A percentile compares a stretch with the other conserved stretches of the same genome.
Evolutionary conservation across 768 basidiomycete species (phyloP).

Genomic region (Trametes meyenii): DNA sequence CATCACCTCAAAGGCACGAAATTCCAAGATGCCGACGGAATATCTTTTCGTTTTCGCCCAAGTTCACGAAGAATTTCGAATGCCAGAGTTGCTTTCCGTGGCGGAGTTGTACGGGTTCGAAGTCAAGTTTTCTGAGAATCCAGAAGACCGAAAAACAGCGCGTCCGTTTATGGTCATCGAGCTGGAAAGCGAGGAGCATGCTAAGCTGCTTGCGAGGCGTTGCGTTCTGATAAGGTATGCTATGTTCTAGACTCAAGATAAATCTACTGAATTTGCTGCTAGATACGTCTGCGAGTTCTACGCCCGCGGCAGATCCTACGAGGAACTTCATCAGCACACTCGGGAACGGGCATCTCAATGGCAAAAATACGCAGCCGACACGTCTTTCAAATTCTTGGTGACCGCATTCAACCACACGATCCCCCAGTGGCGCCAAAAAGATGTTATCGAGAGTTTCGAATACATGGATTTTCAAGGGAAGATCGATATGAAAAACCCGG

Average conservation of each 20-base stretch:
- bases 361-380: constrained; percentile 60
- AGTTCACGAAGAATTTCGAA: constrained; percentile 76
- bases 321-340: constrained; percentile 64
- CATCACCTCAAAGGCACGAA: not conserved
- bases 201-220: constrained; percentile 67
- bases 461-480: constrained; percentile 85
- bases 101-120: constrained; percentile 73
- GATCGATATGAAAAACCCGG: constrained; percentile 80
- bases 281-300: constrained; percentile 84
- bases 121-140: constrained; percentile 48
- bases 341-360: constrained; percentile 49
- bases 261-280: not conserved
- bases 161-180: constrained; percentile 77
- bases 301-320: constrained; percentile 69
- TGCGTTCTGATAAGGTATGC: constrained; percentile 85
- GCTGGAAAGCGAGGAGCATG: constrained; percentile 74
- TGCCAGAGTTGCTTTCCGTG: constrained; percentile 81
- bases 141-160: constrained; percentile 51
- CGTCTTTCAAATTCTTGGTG: constrained; percentile 82
- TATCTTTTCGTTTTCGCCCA: constrained; percentile 82
- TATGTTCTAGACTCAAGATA: not conserved
- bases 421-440: constrained; percentile 62
- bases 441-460: constrained; percentile 75
- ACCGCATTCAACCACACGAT: constrained; percentile 77
- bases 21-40: constrained; percentile 10